These are phyloP conservation scores for Podaxis sp. DNA, from an alignment of 768 basidiomycete species.

Conservation along the genomic window DNA sequence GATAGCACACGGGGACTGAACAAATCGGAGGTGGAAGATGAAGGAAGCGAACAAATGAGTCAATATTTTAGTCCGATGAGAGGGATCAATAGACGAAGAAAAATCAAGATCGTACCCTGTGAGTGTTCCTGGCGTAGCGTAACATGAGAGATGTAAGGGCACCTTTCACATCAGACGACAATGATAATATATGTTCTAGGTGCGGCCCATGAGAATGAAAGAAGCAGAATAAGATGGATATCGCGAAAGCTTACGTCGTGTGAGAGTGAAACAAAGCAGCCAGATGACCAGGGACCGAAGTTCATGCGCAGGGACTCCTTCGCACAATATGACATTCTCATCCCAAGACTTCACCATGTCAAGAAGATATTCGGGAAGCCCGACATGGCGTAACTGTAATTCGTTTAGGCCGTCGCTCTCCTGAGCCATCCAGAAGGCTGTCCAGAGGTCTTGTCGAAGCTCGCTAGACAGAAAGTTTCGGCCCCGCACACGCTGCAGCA, in stretches of 20 bases:
- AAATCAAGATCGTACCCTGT: slow-evolving; percentile 3
- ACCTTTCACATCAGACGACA: not conserved
- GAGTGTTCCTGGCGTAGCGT: slow-evolving; percentile 4
- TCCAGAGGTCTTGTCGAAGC: slow-evolving; percentile 51
- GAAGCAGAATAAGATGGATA: slow-evolving; percentile 9
- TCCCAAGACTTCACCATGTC: slow-evolving; percentile 22
- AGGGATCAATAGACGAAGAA: slow-evolving; percentile 2
- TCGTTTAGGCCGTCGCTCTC: slow-evolving; percentile 54
- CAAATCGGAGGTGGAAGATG: not conserved
- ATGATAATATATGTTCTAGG: slow-evolving; percentile 10
- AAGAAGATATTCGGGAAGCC: slow-evolving; percentile 40
- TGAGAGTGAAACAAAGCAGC: slow-evolving; percentile 40
- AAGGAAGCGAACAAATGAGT: not conserved
- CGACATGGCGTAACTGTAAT: slow-evolving; percentile 39
- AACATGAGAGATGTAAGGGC: not conserved
- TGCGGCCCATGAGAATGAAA: slow-evolving; percentile 6
- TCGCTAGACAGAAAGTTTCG: slow-evolving; percentile 29
- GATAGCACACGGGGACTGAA: not conserved
- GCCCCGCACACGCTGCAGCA: slow-evolving; percentile 48
- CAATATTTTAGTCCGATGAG: not conserved
- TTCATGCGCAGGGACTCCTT: slow-evolving; percentile 17
- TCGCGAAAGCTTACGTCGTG: slow-evolving; percentile 33
- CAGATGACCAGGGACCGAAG: slow-evolving; percentile 35
- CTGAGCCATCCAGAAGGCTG: slow-evolving; percentile 57
- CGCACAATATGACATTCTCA: not conserved